A percentile compares a stretch with the other conserved stretches of the same genome.
Conservation (phyloP, 2,329 filamentous ascomycete genomes). For the Cytospora leucostoma region DNA sequence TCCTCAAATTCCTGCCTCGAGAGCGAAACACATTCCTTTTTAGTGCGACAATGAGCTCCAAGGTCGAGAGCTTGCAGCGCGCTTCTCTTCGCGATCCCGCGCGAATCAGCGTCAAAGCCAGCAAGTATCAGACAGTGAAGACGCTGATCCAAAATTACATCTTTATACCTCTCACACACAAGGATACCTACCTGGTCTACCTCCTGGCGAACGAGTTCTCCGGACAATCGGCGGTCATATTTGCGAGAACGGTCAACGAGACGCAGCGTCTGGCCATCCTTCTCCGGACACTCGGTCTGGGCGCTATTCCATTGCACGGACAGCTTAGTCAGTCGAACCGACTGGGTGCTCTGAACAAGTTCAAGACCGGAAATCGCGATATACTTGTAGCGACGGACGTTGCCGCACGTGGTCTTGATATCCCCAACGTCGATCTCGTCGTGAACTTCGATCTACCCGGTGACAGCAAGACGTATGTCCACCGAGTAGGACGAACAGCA, state of each 20-base stretch:
- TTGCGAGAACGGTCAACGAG: conserved; percentile 89
- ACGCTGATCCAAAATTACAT: conserved; percentile 85
- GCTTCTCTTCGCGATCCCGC: conserved; percentile 85
- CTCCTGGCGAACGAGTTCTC: conserved; percentile 77
- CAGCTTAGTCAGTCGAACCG: conserved; percentile 87
- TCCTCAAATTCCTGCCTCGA: conserved; percentile 82
- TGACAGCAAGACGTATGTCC: conserved; percentile 88
- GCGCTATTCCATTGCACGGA: conserved; percentile 89
- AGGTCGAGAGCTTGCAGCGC: conserved; percentile 89
- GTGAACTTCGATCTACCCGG: conserved; percentile 69
- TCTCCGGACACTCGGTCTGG: conserved; percentile 80
- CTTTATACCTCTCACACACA: conserved; percentile 82
- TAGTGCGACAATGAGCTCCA: conserved; percentile 90
- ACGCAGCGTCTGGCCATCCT: conserved; percentile 83
- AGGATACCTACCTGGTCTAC: conserved; percentile 87
- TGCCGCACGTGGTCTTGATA: conserved; percentile 89
- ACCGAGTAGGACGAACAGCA: conserved; percentile 85
- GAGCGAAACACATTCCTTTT: conserved; percentile 85
- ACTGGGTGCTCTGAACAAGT: conserved; percentile 86
- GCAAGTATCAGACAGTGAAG: conserved; percentile 88
- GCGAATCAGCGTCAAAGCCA: conserved; percentile 76
- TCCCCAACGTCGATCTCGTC: conserved; percentile 75
- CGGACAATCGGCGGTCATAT: conserved; percentile 86
- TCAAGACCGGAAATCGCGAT: conserved; percentile 75
- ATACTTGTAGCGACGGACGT: conserved; percentile 93